phyloP scores from a whole-genome alignment of 106 monocot species.

The Amphibolis antarctica region DNA sequence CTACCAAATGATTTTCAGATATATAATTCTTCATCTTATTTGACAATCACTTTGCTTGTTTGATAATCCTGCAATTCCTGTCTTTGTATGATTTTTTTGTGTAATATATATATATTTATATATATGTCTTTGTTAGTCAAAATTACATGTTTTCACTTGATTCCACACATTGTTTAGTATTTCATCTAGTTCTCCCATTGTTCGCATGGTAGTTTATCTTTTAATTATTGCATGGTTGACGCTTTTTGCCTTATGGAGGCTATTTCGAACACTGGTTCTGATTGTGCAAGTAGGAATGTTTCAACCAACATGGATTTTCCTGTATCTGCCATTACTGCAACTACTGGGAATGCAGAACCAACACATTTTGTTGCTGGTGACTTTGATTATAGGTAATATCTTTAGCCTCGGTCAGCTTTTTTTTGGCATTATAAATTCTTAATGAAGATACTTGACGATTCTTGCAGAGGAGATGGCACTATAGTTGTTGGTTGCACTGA shows the following conservation, averaged over 20 bases:
- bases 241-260: background rate
- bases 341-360: conserved; percentile 4
- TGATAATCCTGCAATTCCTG: no score
- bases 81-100: no score
- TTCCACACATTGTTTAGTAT: no score
- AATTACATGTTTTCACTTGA: no score
- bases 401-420: background rate
- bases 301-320: conserved; percentile 2
- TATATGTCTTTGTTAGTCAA: no score
- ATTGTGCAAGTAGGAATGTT: conserved; percentile 1
- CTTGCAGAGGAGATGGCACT: conserved; percentile 3
- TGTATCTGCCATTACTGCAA: background rate
- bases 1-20: no score
- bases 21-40: no score
- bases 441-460: background rate
- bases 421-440: background rate
- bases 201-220: no score
- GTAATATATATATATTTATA: no score
- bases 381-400: conserved; percentile 2
- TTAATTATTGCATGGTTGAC: no score
- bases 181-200: no score
- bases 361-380: background rate
- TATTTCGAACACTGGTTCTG: background rate
- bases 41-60: no score
- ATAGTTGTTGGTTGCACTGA: background rate